These are phyloP conservation scores for Penicillium ucsense DNA, from an alignment of 495 filamentous ascomycete genomes.

Conservation along the genomic window DNA sequence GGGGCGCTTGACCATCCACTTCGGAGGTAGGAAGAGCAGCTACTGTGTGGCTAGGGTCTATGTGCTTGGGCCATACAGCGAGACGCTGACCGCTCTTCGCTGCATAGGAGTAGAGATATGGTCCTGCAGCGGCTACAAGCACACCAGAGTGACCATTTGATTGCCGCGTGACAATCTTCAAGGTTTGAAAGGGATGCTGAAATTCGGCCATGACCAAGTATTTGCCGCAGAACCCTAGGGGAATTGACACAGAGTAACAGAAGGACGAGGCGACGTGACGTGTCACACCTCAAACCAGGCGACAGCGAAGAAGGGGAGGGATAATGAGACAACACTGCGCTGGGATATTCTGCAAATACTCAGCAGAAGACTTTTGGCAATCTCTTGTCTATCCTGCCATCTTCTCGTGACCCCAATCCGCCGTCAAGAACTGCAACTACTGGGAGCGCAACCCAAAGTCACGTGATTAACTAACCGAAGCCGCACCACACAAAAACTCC, in stretches of 20 bases:
- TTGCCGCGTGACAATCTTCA: slow-evolving; percentile 34
- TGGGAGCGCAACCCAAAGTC: slow-evolving; percentile 4
- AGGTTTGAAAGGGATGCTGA: slow-evolving; percentile 44
- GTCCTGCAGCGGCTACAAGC: slow-evolving; percentile 47
- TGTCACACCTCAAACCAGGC: no score
- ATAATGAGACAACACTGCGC: no score
- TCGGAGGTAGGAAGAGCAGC: slow-evolving; percentile 13
- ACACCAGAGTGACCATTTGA: slow-evolving; percentile 20
- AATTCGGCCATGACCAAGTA: slow-evolving; percentile 18
- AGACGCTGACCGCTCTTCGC: slow-evolving; percentile 32
- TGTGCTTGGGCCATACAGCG: slow-evolving; percentile 40
- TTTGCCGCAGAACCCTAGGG: no score
- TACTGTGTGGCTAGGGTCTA: slow-evolving; percentile 13
- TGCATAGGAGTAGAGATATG: slow-evolving; percentile 43
- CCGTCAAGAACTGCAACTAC: background rate
- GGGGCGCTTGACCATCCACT: slow-evolving; percentile 27
- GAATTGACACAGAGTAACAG: no score
- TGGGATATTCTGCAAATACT: no score
- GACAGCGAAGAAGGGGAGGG: no score
- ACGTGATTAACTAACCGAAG: slow-evolving; percentile 27
- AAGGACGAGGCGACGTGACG: no score
- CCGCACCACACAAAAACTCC: slow-evolving; percentile 31
- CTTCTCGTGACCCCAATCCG: slow-evolving; percentile 5
- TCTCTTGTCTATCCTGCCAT: no score
- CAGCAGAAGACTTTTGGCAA: no score